Evolutionary conservation across 2,329 filamentous ascomycete genomes (phyloP).

Genomic region (Coleophoma cylindrospora): DNA sequence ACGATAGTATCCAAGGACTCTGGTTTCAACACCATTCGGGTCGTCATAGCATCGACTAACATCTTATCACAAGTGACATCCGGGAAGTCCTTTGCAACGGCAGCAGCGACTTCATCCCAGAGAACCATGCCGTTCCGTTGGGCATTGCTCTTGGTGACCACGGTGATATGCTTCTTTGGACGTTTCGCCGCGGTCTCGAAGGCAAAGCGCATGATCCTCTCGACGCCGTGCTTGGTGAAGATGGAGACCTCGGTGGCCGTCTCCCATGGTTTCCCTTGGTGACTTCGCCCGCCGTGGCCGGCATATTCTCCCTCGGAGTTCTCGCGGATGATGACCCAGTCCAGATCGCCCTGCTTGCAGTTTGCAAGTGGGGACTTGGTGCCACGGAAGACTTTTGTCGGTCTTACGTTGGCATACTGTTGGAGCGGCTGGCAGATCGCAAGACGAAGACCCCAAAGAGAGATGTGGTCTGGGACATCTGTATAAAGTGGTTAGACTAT

Average conservation of each 20-base stretch:
- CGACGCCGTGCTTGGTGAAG: constrained; percentile 52
- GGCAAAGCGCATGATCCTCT: constrained; percentile 54
- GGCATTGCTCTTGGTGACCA: constrained; percentile 61
- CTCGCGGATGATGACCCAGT: constrained; percentile 61
- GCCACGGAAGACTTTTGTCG: constrained; percentile 52
- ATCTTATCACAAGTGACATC: constrained; percentile 57
- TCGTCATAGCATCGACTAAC: constrained; percentile 47
- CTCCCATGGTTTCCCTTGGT: constrained; percentile 50
- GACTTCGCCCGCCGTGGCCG: constrained; percentile 44
- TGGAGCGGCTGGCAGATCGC: constrained; percentile 57
- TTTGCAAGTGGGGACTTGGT: constrained; percentile 48
- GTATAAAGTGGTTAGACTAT: constrained; percentile 9
- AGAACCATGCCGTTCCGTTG: constrained; percentile 61
- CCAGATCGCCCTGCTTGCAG: constrained; percentile 39
- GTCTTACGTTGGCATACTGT: constrained; percentile 60
- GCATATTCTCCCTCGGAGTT: constrained; percentile 61
- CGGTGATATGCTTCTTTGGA: constrained; percentile 49
- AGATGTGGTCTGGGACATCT: constrained; percentile 58
- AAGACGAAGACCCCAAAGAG: constrained; percentile 57
- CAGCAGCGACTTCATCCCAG: constrained; percentile 54
- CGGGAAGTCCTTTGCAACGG: constrained; percentile 48
- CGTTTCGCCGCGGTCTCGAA: constrained; percentile 47
- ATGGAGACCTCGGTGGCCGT: constrained; percentile 54
- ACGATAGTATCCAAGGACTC: constrained; percentile 54
- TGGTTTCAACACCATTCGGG: constrained; percentile 50